A percentile compares a stretch with the other conserved stretches of the same genome.
phyloP scores from a whole-genome alignment of 208 protist genomes.

The Leishmania turanica region DNA sequence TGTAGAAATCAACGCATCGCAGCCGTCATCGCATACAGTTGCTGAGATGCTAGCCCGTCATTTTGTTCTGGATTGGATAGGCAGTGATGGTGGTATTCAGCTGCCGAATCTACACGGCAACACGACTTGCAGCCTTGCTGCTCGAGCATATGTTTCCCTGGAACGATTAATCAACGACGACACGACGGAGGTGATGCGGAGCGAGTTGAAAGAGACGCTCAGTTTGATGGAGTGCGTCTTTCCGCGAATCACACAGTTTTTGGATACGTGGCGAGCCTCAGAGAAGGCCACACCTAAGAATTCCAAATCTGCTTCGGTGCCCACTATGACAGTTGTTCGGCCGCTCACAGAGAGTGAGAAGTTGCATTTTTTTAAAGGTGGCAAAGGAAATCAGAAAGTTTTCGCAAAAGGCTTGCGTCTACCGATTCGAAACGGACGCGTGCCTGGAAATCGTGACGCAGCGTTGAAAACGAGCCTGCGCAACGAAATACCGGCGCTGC shows the following conservation, averaged over 20 bases:
- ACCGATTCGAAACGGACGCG: conserved; percentile 39
- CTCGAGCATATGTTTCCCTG: conserved; percentile 30
- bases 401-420: conserved; percentile 32
- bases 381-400: conserved; percentile 7
- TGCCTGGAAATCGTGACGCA: conserved; percentile 37
- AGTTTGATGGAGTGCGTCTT: conserved; percentile 33
- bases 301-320: background rate
- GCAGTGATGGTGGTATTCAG: conserved; percentile 22
- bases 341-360: conserved; percentile 35
- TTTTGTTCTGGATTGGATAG: conserved; percentile 36
- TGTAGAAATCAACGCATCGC: conserved; percentile 31
- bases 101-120: conserved; percentile 25
- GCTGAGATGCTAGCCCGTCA: conserved; percentile 17
- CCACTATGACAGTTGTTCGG: background rate
- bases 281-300: background rate
- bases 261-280: conserved; percentile 32
- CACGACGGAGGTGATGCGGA: conserved; percentile 5
- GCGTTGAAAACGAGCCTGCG: conserved; percentile 33
- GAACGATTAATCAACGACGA: conserved; percentile 9
- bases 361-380: conserved; percentile 47
- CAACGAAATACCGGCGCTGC: conserved; percentile 72
- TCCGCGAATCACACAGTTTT: conserved; percentile 18
- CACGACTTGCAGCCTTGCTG: conserved; percentile 36
- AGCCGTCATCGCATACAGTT: conserved; percentile 3
- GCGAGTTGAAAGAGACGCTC: conserved; percentile 25